A percentile compares a stretch with the other conserved stretches of the same genome.
Evolutionary conservation across 495 filamentous ascomycete species (phyloP).

Genomic region (Friedmanniomyces simplex): DNA sequence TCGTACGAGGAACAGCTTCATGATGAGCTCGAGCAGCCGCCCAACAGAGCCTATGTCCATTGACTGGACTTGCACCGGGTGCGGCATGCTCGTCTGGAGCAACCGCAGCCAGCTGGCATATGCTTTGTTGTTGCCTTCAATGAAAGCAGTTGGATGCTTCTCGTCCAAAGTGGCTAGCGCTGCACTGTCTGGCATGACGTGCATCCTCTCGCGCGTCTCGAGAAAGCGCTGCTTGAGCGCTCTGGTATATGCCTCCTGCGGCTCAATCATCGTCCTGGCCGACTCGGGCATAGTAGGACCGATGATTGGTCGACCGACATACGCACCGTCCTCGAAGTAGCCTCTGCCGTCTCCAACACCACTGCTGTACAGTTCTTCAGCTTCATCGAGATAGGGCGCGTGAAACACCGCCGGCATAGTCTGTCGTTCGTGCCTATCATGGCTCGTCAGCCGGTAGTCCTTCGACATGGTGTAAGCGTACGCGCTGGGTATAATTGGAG

Average conservation of each 20-base stretch:
- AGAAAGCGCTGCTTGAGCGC: constrained; percentile 20
- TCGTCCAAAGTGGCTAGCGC: constrained; percentile 43
- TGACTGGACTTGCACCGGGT: constrained; percentile 55
- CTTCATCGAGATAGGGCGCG: background rate
- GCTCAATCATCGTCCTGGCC: background rate
- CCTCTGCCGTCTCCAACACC: constrained; percentile 42
- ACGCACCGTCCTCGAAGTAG: constrained; percentile 63
- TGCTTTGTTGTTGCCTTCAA: constrained; percentile 23
- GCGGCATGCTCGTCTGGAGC: constrained; percentile 47
- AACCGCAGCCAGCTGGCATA: constrained; percentile 42
- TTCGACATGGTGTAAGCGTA: background rate
- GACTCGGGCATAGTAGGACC: constrained; percentile 10
- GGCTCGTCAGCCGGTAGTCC: constrained; percentile 1
- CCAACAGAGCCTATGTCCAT: constrained; percentile 56
- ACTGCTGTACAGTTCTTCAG: constrained; percentile 21
- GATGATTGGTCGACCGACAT: constrained; percentile 42
- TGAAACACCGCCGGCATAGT: constrained; percentile 11
- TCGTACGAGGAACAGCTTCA: constrained; percentile 39
- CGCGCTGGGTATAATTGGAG: background rate
- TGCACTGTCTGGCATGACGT: constrained; percentile 40
- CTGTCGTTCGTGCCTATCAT: constrained; percentile 9
- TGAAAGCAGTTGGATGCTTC: constrained; percentile 48
- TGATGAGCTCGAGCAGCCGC: constrained; percentile 37
- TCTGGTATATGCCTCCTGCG: constrained; percentile 14
- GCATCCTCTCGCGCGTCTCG: constrained; percentile 47